These are phyloP conservation scores for Bruguiera hainesii DNA, from an alignment of 441 rosid species.

Conservation along the genomic window DNA sequence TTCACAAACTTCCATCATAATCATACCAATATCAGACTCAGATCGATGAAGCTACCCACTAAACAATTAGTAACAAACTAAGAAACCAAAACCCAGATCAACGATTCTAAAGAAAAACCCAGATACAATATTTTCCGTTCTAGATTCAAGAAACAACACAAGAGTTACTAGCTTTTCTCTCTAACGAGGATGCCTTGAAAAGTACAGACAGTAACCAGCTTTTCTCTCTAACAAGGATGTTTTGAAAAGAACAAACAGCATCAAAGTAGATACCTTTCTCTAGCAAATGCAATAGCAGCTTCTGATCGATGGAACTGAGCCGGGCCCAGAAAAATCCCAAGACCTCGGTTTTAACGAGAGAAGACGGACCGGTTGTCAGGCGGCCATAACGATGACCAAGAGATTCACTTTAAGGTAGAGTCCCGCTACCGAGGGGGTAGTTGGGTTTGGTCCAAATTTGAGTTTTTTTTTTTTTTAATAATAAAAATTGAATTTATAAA, in stretches of 20 bases:
- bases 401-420: background rate
- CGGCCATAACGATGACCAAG: background rate
- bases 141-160: background rate
- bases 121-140: background rate
- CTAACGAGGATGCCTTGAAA: background rate
- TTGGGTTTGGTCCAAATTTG: too few relatives aligned
- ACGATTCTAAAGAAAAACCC: background rate
- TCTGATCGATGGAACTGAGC: background rate
- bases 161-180: background rate
- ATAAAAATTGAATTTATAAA: too few relatives aligned
- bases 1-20: too few relatives aligned
- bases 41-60: background rate
- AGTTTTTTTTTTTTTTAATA: too few relatives aligned
- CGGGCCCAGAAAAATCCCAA: background rate
- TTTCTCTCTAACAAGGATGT: background rate
- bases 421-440: too few relatives aligned
- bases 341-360: slow-evolving; percentile 18
- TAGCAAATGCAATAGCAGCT: background rate
- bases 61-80: background rate
- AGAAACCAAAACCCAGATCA: background rate
- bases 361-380: background rate
- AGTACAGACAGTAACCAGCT: background rate
- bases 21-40: too few relatives aligned
- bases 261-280: background rate
- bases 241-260: background rate